These are phyloP conservation scores for Populus alba DNA, from an alignment of 345 rosid genomes.

Conservation along the genomic window DNA sequence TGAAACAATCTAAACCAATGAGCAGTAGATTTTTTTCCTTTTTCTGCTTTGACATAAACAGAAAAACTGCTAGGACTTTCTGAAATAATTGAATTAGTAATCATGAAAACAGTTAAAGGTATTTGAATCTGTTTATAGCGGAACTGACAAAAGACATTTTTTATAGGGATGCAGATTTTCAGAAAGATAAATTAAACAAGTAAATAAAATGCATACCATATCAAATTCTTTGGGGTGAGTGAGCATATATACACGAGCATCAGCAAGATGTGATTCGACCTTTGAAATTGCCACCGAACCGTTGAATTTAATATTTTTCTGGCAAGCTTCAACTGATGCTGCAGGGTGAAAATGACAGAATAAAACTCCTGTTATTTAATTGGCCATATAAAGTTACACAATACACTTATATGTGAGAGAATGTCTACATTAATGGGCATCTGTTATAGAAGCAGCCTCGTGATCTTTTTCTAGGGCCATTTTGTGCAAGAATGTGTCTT, in stretches of 20 bases:
- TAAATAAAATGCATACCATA: slow-evolving; percentile 49
- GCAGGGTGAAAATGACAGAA: slow-evolving; percentile 13
- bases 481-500: not conserved
- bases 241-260: slow-evolving; percentile 96
- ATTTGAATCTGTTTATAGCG: not conserved
- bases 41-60: not conserved
- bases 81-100: not conserved
- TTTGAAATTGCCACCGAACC: slow-evolving; percentile 79
- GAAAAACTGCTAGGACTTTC: not conserved
- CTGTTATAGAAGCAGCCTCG: not conserved
- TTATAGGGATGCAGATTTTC: not conserved
- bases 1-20: slow-evolving; percentile 33
- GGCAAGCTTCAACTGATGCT: slow-evolving; percentile 93
- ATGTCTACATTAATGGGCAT: not conserved
- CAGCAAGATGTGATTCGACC: slow-evolving; percentile 91
- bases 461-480: not conserved
- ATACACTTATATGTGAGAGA: not conserved
- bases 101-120: not conserved
- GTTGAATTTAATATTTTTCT: slow-evolving; percentile 85
- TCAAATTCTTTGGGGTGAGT: slow-evolving; percentile 94
- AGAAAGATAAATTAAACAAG: not conserved
- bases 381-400: not conserved
- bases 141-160: not conserved
- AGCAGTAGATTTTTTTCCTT: not conserved
- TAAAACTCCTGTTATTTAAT: not conserved